Evolutionary conservation across 1,284 basidiomycete genomes (phyloP).

Genomic region (Cryptococcus sp.): DNA sequence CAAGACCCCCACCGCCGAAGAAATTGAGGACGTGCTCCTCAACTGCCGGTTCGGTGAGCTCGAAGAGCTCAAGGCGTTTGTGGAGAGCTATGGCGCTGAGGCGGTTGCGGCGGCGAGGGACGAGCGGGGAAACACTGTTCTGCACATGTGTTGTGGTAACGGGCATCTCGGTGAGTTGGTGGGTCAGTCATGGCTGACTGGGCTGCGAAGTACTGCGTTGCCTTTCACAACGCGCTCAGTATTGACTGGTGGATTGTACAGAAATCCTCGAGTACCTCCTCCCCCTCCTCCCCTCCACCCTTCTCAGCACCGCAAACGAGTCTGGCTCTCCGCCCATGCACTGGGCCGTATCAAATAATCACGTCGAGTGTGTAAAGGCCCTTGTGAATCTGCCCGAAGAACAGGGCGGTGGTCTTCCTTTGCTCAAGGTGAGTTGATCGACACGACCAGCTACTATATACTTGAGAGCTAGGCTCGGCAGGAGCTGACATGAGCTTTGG

Average conservation of each 20-base stretch:
- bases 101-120: slow-evolving; percentile 61
- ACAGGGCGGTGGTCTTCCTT: slow-evolving; percentile 42
- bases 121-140: slow-evolving; percentile 68
- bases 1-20: slow-evolving; percentile 53
- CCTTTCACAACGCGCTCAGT: neutral
- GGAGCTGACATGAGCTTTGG: neutral
- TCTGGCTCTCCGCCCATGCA: slow-evolving; percentile 76
- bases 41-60: slow-evolving; percentile 80
- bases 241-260: slow-evolving; percentile 42
- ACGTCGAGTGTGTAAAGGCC: slow-evolving; percentile 63
- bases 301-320: slow-evolving; percentile 62
- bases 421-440: slow-evolving; percentile 41
- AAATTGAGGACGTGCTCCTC: slow-evolving; percentile 72
- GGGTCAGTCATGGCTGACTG: neutral
- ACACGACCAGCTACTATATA: neutral
- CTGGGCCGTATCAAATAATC: slow-evolving; percentile 81
- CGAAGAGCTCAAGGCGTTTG: slow-evolving; percentile 67
- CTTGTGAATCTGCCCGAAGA: slow-evolving; percentile 56
- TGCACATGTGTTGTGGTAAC: slow-evolving; percentile 83
- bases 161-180: slow-evolving; percentile 70
- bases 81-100: slow-evolving; percentile 59
- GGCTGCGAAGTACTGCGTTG: neutral
- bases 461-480: neutral
- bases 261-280: slow-evolving; percentile 70
- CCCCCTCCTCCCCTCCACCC: slow-evolving; percentile 58